Base-by-base conservation (phyloP, 768 basidiomycete species). In the Infundibulicybe gibba region DNA sequence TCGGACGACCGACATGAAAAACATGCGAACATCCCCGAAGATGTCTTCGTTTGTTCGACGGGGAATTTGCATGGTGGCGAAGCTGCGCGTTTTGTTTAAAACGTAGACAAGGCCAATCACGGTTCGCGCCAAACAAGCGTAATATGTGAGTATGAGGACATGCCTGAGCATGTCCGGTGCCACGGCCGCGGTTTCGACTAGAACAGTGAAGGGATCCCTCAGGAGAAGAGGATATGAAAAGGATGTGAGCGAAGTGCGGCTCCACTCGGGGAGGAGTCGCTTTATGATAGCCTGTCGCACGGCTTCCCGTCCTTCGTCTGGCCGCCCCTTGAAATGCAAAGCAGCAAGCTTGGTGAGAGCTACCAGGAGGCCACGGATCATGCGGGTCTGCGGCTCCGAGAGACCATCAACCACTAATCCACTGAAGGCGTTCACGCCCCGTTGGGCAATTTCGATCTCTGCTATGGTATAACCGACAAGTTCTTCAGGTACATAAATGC, bases 401-500 rank as follows among this genome's bases (percentile, higher is more conserved):
- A 94, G 57, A 46, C 79, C 81, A 55, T 95, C 91, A 2, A 83
- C 85, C 48, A 90, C 69, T 51, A 77, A 72, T 32, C 68, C 74
- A 9, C 66, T 69, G 3, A 68, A 63, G 1, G 66, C 54, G 10
- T 76, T 76, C 15, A 75, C 62, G 2, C 93, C 93, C 19, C 97
- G 77, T 49, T 86, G 81, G 0, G 87, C 77, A 13, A 89, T 78
- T 65, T 98, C 97, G 45, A 93, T 76, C 5, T 81, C 72, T 2
- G 86, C 72, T 32, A 98, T 76, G 3, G 94, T 94, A 63, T 95
- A 97, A 3, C 87, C 89, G 32, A 95, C 70, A 13, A 98, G 69
- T 53, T 97, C 93, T 54, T 95, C 90, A 0, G 97, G 93, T 1
- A 99, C 72, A 59, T 97, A 97, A 40, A 94, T 79, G 5, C 92